Evolutionary conservation across 2,329 filamentous ascomycete genomes (phyloP), one percentile per base, ranked within the genome.

Genomic region (Penicillium sp.): DNA sequence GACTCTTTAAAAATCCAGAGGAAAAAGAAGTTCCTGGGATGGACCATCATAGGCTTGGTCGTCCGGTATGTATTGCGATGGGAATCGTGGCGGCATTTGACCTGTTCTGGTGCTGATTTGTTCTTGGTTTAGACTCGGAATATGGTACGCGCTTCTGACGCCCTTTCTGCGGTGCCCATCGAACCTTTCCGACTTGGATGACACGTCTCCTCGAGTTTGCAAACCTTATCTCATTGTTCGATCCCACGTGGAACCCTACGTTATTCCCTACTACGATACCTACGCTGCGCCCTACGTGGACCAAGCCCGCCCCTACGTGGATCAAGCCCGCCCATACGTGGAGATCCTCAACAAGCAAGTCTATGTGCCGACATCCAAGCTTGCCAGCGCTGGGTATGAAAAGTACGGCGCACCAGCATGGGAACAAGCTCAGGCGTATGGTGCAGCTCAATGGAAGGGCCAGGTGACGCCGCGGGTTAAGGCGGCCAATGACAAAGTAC

Each of bases 231-330:
- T 87, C 31, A 75, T 81, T 82, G 88, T 77, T 75, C 85, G 76
- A 65, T 85, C 78, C 78, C 86, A 81, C 54, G 78, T 92, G 56
- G 76, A 85, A 25, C 94, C 94, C 3, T 88, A 93, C 72, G 68
- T 95, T 29, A 81, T 87, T 65, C 93, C 92, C 2, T 96, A 95
- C 75, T 97, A 97, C 74, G 79, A 93, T 63, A 74, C 84, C 55
- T 96, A 97, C 68, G 88, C 90, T 23, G 89, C 88, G 6, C 90
- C 91, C 2, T 94, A 97, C 69, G 85, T 96, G 58, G 83, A 92
- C 35, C 77, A 85, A 48, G 87, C 84, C 33, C 85, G 84, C 57
- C 93, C 93, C 1, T 96, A 97, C 75, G 74, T 82, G 58, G 83
- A 92, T 35, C 77, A 85, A 49, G 87, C 84, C 33, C 85, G 83